phyloP scores from a whole-genome alignment of 192 early-diverging fungal species.

The Phycomyces nitens region DNA sequence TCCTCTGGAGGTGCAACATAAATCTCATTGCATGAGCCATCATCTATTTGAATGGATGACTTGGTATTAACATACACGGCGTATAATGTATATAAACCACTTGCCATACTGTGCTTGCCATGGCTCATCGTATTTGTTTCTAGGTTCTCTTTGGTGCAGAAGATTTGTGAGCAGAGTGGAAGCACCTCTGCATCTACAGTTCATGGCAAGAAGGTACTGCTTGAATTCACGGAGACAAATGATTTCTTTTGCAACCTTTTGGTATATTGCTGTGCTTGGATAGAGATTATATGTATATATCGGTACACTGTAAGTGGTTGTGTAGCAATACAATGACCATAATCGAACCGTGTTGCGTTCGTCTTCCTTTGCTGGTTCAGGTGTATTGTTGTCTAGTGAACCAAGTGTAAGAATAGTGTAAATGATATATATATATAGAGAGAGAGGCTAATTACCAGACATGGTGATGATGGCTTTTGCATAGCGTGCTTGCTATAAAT shows the following conservation, averaged over 20 bases:
- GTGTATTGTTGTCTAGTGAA: slow-evolving; percentile 41
- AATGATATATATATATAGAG: too few relatives aligned
- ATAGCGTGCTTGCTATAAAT: slow-evolving; percentile 36
- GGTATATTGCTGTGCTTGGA: slow-evolving; percentile 58
- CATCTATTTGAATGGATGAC: slow-evolving; percentile 32
- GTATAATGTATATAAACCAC: neutral
- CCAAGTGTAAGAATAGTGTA: neutral
- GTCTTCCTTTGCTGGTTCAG: slow-evolving; percentile 56
- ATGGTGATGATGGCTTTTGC: slow-evolving; percentile 49
- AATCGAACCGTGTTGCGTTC: slow-evolving; percentile 63
- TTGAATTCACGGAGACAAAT: slow-evolving; percentile 51
- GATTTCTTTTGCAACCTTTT: slow-evolving; percentile 51
- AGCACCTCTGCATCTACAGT: slow-evolving; percentile 51
- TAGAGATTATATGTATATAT: slow-evolving; percentile 61
- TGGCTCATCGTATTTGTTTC: slow-evolving; percentile 50
- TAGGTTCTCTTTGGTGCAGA: slow-evolving; percentile 51
- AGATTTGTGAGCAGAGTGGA: slow-evolving; percentile 64
- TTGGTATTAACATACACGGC: neutral
- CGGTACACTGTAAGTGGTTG: slow-evolving; percentile 43
- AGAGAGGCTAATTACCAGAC: slow-evolving; percentile 34
- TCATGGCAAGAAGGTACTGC: slow-evolving; percentile 51
- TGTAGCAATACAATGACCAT: slow-evolving; percentile 63
- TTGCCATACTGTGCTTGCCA: slow-evolving; percentile 68
- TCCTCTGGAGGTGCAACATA: slow-evolving; percentile 49
- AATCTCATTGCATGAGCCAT: slow-evolving; percentile 65